phyloP scores from a whole-genome alignment of 2,329 filamentous ascomycete species.

The Aureobasidium namibiae region DNA sequence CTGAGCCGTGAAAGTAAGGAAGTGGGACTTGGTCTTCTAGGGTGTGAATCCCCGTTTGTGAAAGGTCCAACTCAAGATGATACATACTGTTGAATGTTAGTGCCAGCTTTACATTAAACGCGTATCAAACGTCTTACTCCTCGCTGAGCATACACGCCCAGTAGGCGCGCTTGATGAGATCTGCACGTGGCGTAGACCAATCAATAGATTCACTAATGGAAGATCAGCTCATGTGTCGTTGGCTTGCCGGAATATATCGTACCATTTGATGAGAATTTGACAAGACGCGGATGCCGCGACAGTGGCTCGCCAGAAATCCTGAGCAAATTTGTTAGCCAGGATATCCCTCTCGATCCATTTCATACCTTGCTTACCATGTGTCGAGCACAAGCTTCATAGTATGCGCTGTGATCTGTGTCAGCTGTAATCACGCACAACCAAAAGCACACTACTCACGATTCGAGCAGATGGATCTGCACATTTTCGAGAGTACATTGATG shows the following conservation, averaged over 20 bases:
- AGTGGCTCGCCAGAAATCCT: constrained; percentile 50
- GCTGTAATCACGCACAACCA: background rate
- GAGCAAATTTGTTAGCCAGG: background rate
- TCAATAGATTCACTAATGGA: constrained; percentile 29
- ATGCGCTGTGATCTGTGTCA: constrained; percentile 33
- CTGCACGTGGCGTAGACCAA: constrained; percentile 39
- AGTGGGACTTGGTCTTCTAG: constrained; percentile 47
- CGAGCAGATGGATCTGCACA: constrained; percentile 50
- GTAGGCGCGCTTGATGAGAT: constrained; percentile 47
- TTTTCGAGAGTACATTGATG: constrained; percentile 51
- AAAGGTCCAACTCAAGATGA: constrained; percentile 51
- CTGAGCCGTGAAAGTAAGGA: constrained; percentile 43
- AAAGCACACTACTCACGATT: constrained; percentile 36
- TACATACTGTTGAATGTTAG: constrained; percentile 35
- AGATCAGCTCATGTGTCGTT: constrained; percentile 18
- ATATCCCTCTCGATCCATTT: background rate
- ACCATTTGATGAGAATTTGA: constrained; percentile 50
- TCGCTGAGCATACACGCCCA: constrained; percentile 52
- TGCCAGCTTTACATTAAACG: background rate
- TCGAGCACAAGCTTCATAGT: constrained; percentile 46
- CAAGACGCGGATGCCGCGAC: constrained; percentile 50
- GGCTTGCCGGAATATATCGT: constrained; percentile 16
- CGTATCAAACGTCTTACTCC: constrained; percentile 32
- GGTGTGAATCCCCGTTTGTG: constrained; percentile 46
- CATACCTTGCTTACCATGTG: constrained; percentile 37